A percentile compares a stretch with the other conserved stretches of the same genome.
Conservation (phyloP, 108 stramenopile genomes). For the Nannochloropsis granulata region DNA sequence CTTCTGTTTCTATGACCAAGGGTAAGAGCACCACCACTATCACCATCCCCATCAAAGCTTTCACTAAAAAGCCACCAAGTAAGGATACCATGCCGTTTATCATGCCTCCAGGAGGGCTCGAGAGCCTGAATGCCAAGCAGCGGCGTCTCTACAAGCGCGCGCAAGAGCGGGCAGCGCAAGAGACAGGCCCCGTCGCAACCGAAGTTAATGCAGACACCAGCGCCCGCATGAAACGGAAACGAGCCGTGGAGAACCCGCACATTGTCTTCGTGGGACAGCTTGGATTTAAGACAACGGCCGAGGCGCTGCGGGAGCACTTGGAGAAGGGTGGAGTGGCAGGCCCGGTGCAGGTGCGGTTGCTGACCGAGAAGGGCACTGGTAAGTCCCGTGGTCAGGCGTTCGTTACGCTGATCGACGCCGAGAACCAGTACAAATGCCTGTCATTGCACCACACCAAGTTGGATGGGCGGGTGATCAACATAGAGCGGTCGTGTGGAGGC, state of each 20-base stretch:
- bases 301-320: conserved; percentile 46
- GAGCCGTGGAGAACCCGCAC: conserved; percentile 43
- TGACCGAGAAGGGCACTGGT: conserved; percentile 32
- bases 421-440: conserved; percentile 60
- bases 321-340: conserved; percentile 35
- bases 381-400: conserved; percentile 54
- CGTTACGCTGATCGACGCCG: conserved; percentile 51
- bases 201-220: background rate
- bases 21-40: no score
- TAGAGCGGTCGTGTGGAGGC: conserved; percentile 53
- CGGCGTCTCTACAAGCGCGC: conserved; percentile 15
- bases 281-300: conserved; percentile 56
- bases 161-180: background rate
- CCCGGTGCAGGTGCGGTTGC: conserved; percentile 52
- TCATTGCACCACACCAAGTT: conserved; percentile 71
- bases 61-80: background rate
- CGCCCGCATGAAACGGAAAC: background rate
- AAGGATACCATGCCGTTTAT: background rate
- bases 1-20: no score
- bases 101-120: background rate
- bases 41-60: background rate
- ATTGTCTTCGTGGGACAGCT: conserved; percentile 83
- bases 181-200: background rate
- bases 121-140: conserved; percentile 9
- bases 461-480: conserved; percentile 74